Conservation (phyloP, 2,329 filamentous ascomycete species). For the Penicillium sp. region DNA sequence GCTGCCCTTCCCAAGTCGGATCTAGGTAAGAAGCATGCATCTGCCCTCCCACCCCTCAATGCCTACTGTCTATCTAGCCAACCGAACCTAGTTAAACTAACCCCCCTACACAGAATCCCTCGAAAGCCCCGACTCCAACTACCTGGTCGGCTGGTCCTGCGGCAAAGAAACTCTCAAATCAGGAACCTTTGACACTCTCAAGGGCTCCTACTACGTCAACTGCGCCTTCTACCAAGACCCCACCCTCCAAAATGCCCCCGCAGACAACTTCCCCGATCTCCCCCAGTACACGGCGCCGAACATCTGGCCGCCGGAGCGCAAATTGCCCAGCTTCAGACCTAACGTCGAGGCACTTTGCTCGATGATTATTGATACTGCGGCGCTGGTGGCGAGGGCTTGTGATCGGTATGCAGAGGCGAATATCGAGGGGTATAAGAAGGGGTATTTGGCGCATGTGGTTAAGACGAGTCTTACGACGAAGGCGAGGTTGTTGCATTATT, state of each 20-base stretch:
- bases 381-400: conserved; percentile 86
- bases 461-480: conserved; percentile 86
- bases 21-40: conserved; percentile 62
- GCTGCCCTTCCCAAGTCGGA: conserved; percentile 76
- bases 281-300: conserved; percentile 90
- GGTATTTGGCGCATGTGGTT: conserved; percentile 87
- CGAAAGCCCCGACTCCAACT: conserved; percentile 57
- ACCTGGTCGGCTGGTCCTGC: conserved; percentile 68
- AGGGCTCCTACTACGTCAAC: conserved; percentile 70
- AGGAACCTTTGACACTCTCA: conserved; percentile 66
- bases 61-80: no score
- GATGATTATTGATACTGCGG: conserved; percentile 87
- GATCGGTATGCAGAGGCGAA: conserved; percentile 82
- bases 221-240: conserved; percentile 60
- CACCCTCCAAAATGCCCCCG: conserved; percentile 45
- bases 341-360: conserved; percentile 77
- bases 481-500: conserved; percentile 91
- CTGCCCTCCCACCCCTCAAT: not conserved
- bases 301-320: conserved; percentile 76
- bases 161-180: conserved; percentile 68
- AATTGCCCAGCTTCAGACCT: conserved; percentile 75
- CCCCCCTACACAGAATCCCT: conserved; percentile 45
- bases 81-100: not conserved
- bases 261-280: conserved; percentile 59
- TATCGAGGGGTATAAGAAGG: conserved; percentile 74